Percentiles rank a stretch among this genome's conserved stretches.
phyloP scores from a whole-genome alignment of 768 basidiomycete species.

The Boletus rubescentipes region DNA sequence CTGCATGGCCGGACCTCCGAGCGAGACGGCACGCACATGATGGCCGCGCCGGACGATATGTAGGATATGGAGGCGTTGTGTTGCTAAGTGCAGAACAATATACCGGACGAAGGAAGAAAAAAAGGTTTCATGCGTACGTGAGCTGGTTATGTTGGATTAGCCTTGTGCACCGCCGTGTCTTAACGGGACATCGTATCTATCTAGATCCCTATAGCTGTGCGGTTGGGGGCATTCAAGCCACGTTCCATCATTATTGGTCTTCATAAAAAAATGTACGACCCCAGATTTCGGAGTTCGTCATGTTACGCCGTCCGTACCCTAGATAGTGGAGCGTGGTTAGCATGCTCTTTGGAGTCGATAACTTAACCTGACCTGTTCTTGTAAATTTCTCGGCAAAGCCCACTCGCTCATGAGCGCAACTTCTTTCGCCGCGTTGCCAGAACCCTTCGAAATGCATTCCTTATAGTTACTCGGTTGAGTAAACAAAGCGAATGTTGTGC shows the following conservation, averaged over 20 bases:
- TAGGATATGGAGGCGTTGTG: not conserved
- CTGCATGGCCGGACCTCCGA: not conserved
- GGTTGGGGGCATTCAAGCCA: not conserved
- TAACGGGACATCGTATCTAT: not conserved
- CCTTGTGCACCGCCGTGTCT: not conserved
- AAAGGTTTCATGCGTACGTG: not conserved
- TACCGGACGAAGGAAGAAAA: not conserved
- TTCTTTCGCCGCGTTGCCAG: not conserved
- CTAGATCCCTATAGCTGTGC: not conserved
- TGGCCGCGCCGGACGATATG: conserved; percentile 3
- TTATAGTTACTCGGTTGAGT: too few species aligned
- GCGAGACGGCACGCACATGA: not conserved
- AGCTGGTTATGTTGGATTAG: not conserved
- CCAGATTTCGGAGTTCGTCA: not conserved
- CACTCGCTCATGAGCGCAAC: not conserved
- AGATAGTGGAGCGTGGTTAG: not conserved
- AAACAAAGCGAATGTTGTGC: too few species aligned
- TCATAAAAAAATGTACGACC: not conserved
- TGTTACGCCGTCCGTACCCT: not conserved
- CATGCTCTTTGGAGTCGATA: not conserved
- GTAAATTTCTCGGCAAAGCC: conserved; percentile 1
- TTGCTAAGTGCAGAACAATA: not conserved
- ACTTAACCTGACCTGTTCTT: too few species aligned
- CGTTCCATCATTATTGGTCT: not conserved
- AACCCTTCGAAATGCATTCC: too few species aligned